Conservation (phyloP, 148 eudicot genomes). For the Rhododendron kiyosumense region DNA sequence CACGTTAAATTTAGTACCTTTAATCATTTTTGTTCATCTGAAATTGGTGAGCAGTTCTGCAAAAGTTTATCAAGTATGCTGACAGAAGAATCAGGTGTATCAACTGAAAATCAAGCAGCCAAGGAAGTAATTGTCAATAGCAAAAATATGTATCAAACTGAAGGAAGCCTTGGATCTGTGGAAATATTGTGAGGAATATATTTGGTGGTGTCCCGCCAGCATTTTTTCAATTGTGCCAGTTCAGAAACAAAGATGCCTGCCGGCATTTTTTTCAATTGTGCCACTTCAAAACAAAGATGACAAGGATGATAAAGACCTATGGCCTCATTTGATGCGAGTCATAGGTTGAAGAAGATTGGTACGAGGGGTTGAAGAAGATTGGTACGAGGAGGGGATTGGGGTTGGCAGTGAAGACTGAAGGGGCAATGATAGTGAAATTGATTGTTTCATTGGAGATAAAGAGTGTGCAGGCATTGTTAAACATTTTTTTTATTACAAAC, state of each 20-base stretch:
- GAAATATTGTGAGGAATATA: not conserved
- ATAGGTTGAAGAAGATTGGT: not conserved
- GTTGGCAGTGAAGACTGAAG: not conserved
- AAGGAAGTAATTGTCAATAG: slow-evolving; percentile 14
- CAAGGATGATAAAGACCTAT: slow-evolving; percentile 1
- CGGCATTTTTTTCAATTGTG: not conserved
- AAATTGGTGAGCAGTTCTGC: slow-evolving; percentile 43
- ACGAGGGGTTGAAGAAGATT: not conserved
- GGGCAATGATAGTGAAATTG: not conserved
- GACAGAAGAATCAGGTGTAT: slow-evolving; percentile 22
- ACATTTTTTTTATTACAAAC: not conserved
- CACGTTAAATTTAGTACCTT: not conserved
- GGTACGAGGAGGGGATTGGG: not conserved
- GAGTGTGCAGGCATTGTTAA: not conserved
- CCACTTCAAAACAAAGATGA: not conserved
- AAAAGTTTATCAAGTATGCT: slow-evolving; percentile 41
- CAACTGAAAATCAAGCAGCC: slow-evolving; percentile 15
- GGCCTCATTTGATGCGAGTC: not conserved
- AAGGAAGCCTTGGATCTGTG: not conserved
- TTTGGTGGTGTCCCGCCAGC: not conserved
- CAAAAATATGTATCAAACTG: not conserved
- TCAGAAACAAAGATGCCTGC: not conserved
- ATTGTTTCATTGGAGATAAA: not conserved
- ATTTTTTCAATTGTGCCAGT: not conserved
- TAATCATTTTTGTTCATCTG: not conserved